Percentiles rank a stretch among this genome's conserved stretches.
Evolutionary conservation across 129 eudicot genomes (phyloP).

Genomic region (Centaurea solstitialis): DNA sequence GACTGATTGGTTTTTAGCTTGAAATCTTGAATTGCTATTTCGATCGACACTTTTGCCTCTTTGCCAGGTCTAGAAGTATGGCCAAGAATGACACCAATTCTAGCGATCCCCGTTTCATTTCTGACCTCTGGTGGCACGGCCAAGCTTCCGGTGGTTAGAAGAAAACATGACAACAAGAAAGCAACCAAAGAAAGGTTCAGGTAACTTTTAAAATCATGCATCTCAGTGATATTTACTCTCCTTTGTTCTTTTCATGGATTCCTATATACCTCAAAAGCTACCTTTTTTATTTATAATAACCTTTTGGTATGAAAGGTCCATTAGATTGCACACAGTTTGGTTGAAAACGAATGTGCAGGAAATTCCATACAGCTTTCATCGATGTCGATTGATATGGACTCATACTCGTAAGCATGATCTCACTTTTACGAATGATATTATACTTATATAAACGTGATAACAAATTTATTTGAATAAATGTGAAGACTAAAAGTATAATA

Average conservation of each 20-base stretch:
- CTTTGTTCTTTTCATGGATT: constrained; percentile 7
- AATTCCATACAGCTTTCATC: constrained; percentile 22
- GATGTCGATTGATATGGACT: background rate
- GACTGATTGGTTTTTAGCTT: constrained; percentile 16
- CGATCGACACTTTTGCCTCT: constrained; percentile 53
- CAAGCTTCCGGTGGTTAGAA: constrained; percentile 22
- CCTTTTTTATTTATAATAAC: constrained; percentile 1
- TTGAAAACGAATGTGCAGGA: constrained; percentile 24
- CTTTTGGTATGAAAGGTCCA: constrained; percentile 13
- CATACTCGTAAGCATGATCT: constrained; percentile 13
- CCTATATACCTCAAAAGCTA: background rate
- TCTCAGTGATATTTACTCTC: constrained; percentile 11
- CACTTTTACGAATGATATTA: background rate
- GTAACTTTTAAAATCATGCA: constrained; percentile 12
- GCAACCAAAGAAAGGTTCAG: constrained; percentile 16
- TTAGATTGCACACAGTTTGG: constrained; percentile 22
- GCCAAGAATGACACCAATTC: constrained; percentile 51
- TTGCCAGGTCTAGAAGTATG: constrained; percentile 41
- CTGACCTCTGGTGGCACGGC: background rate
- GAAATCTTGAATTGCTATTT: constrained; percentile 50
- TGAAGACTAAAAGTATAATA: constrained; percentile 7
- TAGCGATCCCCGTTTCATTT: constrained; percentile 6
- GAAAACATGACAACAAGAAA: constrained; percentile 10
- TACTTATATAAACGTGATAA: background rate
- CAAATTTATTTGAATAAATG: background rate